Conservation (phyloP, 2,329 filamentous ascomycete genomes). For the Myriosclerotinia duriaeana region DNA sequence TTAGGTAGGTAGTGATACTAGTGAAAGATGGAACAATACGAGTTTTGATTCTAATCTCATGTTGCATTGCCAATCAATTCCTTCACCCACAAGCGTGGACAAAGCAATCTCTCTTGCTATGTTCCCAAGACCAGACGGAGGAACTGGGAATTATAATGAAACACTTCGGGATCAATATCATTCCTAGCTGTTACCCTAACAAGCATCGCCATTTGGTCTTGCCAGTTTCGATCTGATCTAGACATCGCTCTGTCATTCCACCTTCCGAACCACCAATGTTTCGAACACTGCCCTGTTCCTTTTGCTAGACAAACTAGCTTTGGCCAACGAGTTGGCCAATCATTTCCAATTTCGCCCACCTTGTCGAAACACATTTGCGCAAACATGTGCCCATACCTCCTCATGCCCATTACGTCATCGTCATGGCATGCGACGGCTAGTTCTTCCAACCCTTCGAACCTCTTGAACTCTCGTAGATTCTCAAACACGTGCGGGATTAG, state of each 20-base stretch:
- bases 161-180: constrained; percentile 9
- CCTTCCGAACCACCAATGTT: constrained; percentile 11
- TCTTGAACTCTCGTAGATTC: constrained; percentile 13
- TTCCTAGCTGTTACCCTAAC: constrained; percentile 15
- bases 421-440: constrained; percentile 12
- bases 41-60: not conserved
- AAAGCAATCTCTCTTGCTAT: not conserved
- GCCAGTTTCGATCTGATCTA: constrained; percentile 13
- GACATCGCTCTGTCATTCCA: constrained; percentile 11
- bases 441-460: constrained; percentile 14
- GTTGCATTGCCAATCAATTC: not conserved
- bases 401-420: constrained; percentile 10
- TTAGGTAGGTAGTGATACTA: no score
- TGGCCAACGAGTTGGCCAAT: constrained; percentile 12
- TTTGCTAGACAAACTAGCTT: constrained; percentile 12
- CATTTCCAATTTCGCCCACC: not conserved
- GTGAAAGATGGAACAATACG: not conserved
- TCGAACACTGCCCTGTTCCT: constrained; percentile 2
- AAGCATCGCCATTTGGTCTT: constrained; percentile 15
- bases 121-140: constrained; percentile 13
- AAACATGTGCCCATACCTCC: constrained; percentile 18
- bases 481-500: constrained; percentile 18
- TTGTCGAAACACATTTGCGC: constrained; percentile 14
- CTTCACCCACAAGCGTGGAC: not conserved
- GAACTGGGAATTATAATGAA: constrained; percentile 13